Conservation (phyloP, 768 basidiomycete genomes). For the Trametes coccinea region DNA sequence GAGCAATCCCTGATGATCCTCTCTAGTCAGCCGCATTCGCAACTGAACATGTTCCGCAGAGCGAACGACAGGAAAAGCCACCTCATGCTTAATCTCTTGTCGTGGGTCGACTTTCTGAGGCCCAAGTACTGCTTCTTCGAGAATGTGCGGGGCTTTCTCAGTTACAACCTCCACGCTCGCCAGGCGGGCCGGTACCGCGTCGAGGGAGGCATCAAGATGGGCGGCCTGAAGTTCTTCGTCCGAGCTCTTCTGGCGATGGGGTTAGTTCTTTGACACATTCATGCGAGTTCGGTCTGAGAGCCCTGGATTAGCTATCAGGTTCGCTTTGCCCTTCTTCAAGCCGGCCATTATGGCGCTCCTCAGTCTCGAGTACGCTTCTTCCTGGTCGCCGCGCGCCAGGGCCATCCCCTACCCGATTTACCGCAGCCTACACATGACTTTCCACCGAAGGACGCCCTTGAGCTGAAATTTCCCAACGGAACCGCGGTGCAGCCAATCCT, state of each 20-base stretch:
- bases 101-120: conserved; percentile 43
- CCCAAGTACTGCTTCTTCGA: conserved; percentile 50
- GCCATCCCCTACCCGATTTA: conserved; percentile 38
- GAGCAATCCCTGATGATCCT: background rate
- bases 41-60: conserved; percentile 67
- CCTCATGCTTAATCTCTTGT: conserved; percentile 59
- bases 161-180: conserved; percentile 39
- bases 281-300: background rate
- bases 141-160: conserved; percentile 49
- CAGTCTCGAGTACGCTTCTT: conserved; percentile 51
- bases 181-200: conserved; percentile 45
- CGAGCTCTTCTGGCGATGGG: conserved; percentile 64
- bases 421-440: conserved; percentile 49
- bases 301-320: conserved; percentile 42
- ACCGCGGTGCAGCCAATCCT: conserved; percentile 45
- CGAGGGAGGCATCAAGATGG: conserved; percentile 67
- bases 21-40: conserved; percentile 70
- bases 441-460: conserved; percentile 41
- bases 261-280: conserved; percentile 37
- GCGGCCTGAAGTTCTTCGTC: conserved; percentile 69
- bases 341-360: conserved; percentile 49
- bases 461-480: conserved; percentile 51
- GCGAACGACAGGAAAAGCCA: conserved; percentile 70
- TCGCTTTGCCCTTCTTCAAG: conserved; percentile 45
- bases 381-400: conserved; percentile 42